Conservation (phyloP, 2,329 filamentous ascomycete species). For the Colletotrichum tropicicola region DNA sequence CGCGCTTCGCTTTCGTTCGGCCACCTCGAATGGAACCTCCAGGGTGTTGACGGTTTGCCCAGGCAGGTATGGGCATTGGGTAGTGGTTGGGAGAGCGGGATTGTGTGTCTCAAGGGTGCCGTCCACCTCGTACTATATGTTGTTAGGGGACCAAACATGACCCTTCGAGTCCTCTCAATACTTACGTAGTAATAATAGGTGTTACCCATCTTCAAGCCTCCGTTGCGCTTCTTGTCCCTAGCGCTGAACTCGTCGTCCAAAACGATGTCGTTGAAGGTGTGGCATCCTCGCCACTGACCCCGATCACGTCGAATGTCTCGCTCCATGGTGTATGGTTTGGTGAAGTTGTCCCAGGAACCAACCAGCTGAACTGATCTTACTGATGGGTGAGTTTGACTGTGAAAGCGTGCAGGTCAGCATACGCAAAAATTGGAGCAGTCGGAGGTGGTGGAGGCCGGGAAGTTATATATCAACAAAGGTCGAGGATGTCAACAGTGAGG, state of each 20-base stretch:
- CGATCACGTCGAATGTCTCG: conserved; percentile 78
- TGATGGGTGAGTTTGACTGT: conserved; percentile 67
- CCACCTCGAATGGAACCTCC: conserved; percentile 77
- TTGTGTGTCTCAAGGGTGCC: conserved; percentile 82
- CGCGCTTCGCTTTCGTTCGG: conserved; percentile 67
- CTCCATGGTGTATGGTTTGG: conserved; percentile 80
- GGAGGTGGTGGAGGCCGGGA: not conserved
- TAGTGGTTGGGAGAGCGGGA: conserved; percentile 76
- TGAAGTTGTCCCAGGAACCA: conserved; percentile 97
- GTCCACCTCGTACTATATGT: conserved; percentile 80
- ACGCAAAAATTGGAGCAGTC: not conserved
- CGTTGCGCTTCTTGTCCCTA: conserved; percentile 68
- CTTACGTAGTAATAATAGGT: conserved; percentile 97
- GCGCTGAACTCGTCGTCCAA: conserved; percentile 73
- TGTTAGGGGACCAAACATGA: conserved; percentile 2
- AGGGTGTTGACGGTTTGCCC: conserved; percentile 89
- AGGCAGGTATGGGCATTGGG: conserved; percentile 83
- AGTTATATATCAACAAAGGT: conserved; percentile 14
- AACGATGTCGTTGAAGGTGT: conserved; percentile 85
- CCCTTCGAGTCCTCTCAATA: conserved; percentile 32
- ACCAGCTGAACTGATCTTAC: conserved; percentile 79
- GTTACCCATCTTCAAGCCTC: conserved; percentile 89
- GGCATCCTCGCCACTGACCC: conserved; percentile 87
- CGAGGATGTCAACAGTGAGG: conserved; percentile 23
- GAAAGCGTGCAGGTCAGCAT: conserved; percentile 35